Evolutionary conservation across 2,329 filamentous ascomycete genomes (phyloP).

Genomic region (Thermochaetoides dissita): DNA sequence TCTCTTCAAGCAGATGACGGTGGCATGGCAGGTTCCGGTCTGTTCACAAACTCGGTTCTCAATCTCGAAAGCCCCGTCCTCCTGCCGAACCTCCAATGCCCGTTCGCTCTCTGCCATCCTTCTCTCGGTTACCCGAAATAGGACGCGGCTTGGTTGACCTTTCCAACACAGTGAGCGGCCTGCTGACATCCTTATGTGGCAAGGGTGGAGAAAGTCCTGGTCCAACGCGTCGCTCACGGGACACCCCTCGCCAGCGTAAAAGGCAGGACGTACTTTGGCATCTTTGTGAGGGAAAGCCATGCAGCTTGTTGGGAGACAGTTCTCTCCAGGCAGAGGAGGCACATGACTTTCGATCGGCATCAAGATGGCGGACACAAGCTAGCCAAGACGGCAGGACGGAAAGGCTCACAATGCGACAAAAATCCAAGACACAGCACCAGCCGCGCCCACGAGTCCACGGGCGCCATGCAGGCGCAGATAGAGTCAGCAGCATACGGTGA

Average conservation of each 20-base stretch:
- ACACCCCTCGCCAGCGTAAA: slow-evolving; percentile 6
- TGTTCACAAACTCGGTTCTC: slow-evolving; percentile 5
- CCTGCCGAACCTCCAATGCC: slow-evolving; percentile 2
- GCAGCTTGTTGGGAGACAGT: no score
- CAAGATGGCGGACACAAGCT: not conserved
- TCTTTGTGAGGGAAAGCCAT: no score
- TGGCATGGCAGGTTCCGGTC: slow-evolving; percentile 5
- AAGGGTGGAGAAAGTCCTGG: slow-evolving; percentile 1
- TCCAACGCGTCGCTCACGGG: slow-evolving; percentile 6
- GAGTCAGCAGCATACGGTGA: no score
- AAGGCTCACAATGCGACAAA: no score
- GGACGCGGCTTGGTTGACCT: slow-evolving; percentile 7
- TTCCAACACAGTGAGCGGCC: slow-evolving; percentile 1
- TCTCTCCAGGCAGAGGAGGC: not conserved
- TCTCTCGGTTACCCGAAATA: slow-evolving; percentile 15
- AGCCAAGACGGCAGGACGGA: not conserved
- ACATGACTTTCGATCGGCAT: slow-evolving; percentile 2
- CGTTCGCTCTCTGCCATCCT: slow-evolving; percentile 9
- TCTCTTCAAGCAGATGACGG: not conserved
- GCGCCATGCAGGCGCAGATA: no score
- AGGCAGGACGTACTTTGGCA: slow-evolving; percentile 5
- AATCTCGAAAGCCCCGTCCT: slow-evolving; percentile 7
- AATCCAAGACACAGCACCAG: no score
- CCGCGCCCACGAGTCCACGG: no score
- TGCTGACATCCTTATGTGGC: slow-evolving; percentile 5